Evolutionary conservation across 768 basidiomycete species (phyloP).

Genomic region (Agrocybe praecox): DNA sequence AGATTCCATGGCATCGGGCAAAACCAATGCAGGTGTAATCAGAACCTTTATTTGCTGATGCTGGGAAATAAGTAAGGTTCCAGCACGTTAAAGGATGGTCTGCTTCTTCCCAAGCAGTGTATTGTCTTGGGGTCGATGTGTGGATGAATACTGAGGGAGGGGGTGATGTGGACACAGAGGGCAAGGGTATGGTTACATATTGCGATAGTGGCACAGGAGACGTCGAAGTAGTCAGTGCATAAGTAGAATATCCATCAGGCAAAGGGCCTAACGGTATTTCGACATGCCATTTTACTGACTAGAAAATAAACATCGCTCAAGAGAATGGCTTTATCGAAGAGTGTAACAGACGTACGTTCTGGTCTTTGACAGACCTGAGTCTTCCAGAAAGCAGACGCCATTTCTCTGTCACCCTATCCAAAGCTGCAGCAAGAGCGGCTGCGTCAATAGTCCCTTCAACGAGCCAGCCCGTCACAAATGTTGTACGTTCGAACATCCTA

Average conservation of each 20-base stretch:
- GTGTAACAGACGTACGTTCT: slow-evolving; percentile 15
- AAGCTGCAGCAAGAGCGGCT: slow-evolving; percentile 28
- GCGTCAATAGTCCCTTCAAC: slow-evolving; percentile 40
- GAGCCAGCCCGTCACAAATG: slow-evolving; percentile 45
- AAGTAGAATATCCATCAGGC: slow-evolving; percentile 34
- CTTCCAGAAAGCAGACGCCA: slow-evolving; percentile 30
- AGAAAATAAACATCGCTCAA: neutral
- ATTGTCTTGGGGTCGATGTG: slow-evolving; percentile 38
- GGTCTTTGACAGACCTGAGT: slow-evolving; percentile 20
- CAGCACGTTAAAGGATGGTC: slow-evolving; percentile 42
- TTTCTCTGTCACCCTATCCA: slow-evolving; percentile 24
- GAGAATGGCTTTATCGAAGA: neutral
- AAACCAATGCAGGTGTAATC: slow-evolving; percentile 43
- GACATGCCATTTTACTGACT: slow-evolving; percentile 37
- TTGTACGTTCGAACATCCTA: slow-evolving; percentile 29
- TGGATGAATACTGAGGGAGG: slow-evolving; percentile 40
- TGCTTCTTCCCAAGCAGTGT: slow-evolving; percentile 33
- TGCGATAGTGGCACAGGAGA: slow-evolving; percentile 35
- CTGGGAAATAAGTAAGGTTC: slow-evolving; percentile 45
- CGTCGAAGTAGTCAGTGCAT: slow-evolving; percentile 34
- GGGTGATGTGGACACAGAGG: slow-evolving; percentile 32
- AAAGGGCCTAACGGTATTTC: slow-evolving; percentile 37
- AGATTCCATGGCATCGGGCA: slow-evolving; percentile 41
- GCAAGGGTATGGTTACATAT: slow-evolving; percentile 35
- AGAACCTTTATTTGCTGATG: slow-evolving; percentile 24